Evolutionary conservation across 2,329 filamentous ascomycete species (phyloP), one percentile per base, ranked within the genome.

Genomic region (Fusarium poae): DNA sequence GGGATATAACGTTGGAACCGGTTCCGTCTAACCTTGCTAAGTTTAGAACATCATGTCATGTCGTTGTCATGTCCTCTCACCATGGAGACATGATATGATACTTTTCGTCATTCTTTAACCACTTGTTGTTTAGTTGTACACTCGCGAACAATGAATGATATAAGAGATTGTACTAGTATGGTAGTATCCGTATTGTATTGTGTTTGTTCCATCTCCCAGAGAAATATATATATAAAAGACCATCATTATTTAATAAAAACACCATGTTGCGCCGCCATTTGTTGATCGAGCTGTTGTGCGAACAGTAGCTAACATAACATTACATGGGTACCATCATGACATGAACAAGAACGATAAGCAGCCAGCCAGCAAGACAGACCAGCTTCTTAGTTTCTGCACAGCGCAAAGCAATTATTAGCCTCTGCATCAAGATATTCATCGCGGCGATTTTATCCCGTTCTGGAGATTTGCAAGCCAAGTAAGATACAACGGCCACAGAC

Each of bases 381-480:
- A 39, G 43, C 13, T 44, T 48, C 42, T 67, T 70, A 69, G 67
- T 69, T 69, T 70, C 67, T 69, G 49, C 59, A 56, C 55, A 72
- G 46, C 37, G 46, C 46, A 65, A 65, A 65, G 57, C 48, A 44
- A 54, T 72, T 72, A 54, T 72, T 72, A 74, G 73, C 72, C 71
- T 73, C 72, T 74, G 70, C 57, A 65, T 44, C 32, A 29, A 62
- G 45, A 52, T 29, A 25, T 23, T 35, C 27, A 58, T 45, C 46
- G 45, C 29, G 50, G 30, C 61, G 44, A 52, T 57, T 65, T 60
- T 66, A 75, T 57, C 72, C 73, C 63, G 73, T 75, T 60, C 73
- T 75, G 71, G 57, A 74, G 65, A 73, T 67, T 65, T 64, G 60
- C 53, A 65, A 59, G 63, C 63, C 67, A 64, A 67, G 71, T 74